Evolutionary conservation across 257 asterid species (phyloP).

Genomic region (Oldenlandia corymbosa): DNA sequence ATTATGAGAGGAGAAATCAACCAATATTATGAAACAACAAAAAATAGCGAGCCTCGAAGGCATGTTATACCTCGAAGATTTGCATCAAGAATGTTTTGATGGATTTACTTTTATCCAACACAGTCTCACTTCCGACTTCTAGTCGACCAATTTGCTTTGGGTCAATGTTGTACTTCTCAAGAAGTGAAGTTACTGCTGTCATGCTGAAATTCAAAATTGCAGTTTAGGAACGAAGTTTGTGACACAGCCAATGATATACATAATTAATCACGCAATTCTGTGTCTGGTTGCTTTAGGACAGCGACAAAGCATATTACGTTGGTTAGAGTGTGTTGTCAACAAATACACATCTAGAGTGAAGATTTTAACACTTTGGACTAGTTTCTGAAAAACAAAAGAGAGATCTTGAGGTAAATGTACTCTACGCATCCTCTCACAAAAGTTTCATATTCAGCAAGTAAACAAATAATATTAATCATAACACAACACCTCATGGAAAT

Average conservation of each 20-base stretch:
- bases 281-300: background rate
- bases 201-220: slow-evolving; percentile 47
- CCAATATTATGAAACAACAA: background rate
- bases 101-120: slow-evolving; percentile 96
- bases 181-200: slow-evolving; percentile 89
- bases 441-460: background rate
- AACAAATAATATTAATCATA: slow-evolving; percentile 4
- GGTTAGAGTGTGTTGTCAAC: too few relatives aligned
- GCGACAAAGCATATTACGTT: too few relatives aligned
- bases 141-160: slow-evolving; percentile 92
- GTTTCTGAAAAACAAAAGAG: background rate
- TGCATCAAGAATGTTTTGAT: slow-evolving; percentile 97
- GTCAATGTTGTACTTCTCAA: slow-evolving; percentile 73
- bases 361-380: background rate
- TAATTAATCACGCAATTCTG: background rate
- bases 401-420: too few relatives aligned
- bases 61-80: slow-evolving; percentile 69
- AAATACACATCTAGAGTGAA: background rate
- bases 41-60: background rate
- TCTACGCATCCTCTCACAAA: too few relatives aligned
- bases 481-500: slow-evolving; percentile 84
- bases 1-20: background rate
- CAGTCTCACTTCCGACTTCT: slow-evolving; percentile 99
- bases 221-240: background rate
- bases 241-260: background rate